Conservation (phyloP, 2,329 filamentous ascomycete genomes). For the Fusarium sp. region DNA sequence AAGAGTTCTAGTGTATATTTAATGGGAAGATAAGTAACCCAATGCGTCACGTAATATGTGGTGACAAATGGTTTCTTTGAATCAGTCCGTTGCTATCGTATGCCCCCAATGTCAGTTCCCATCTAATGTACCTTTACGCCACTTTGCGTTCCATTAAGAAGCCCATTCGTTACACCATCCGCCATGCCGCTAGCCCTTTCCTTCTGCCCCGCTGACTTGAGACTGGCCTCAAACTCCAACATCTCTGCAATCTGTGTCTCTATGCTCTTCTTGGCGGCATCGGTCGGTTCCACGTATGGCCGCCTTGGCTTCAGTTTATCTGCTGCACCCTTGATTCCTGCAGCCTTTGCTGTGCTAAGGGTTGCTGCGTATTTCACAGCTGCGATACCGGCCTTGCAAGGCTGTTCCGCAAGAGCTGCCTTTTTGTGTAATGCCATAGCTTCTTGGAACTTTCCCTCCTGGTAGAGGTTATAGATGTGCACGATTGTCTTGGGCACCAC, state of each 20-base stretch:
- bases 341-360: conserved; percentile 69
- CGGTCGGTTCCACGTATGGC: conserved; percentile 67
- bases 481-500: conserved; percentile 70
- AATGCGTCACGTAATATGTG: no score
- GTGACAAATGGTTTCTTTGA: neutral
- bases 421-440: conserved; percentile 72
- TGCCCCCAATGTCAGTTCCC: neutral
- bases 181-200: neutral
- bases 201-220: conserved; percentile 17
- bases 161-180: neutral
- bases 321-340: conserved; percentile 71
- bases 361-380: conserved; percentile 76
- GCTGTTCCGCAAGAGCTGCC: conserved; percentile 74
- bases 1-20: no score
- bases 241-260: conserved; percentile 56
- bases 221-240: conserved; percentile 57
- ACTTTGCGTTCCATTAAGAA: neutral
- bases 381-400: conserved; percentile 75
- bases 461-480: conserved; percentile 71
- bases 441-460: conserved; percentile 67
- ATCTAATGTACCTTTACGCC: conserved; percentile 2
- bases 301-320: conserved; percentile 69
- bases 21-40: no score
- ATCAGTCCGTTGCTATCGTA: neutral
- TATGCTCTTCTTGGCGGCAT: conserved; percentile 59